Percentiles rank a stretch among this genome's conserved stretches.
These are phyloP conservation scores for Cryomyces antarcticus DNA, from an alignment of 495 filamentous ascomycete genomes.

Conservation along the genomic window DNA sequence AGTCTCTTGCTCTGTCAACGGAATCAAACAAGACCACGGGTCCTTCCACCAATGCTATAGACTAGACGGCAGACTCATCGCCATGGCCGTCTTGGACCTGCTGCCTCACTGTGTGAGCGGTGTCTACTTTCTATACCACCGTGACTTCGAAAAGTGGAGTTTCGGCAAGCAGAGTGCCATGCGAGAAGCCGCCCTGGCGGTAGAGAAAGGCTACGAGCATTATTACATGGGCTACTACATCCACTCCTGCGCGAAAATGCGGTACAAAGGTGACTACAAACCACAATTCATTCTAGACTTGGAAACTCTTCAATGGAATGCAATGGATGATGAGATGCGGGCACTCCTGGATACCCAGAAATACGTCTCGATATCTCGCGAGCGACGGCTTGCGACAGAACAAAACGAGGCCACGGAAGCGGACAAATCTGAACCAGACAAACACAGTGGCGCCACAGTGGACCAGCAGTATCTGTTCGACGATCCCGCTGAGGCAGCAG, in stretches of 20 bases:
- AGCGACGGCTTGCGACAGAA: constrained; percentile 13
- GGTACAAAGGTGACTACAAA: constrained; percentile 74
- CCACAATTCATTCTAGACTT: constrained; percentile 75
- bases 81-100: constrained; percentile 74
- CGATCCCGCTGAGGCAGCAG: constrained; percentile 11
- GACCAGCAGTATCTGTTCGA: constrained; percentile 12
- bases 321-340: constrained; percentile 44
- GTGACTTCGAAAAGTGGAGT: constrained; percentile 54
- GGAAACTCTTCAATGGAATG: constrained; percentile 53
- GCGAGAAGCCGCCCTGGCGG: constrained; percentile 59
- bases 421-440: constrained; percentile 1
- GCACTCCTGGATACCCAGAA: constrained; percentile 39
- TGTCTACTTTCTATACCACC: constrained; percentile 85
- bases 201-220: constrained; percentile 51
- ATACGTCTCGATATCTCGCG: constrained; percentile 47
- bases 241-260: constrained; percentile 55
- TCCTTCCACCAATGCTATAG: constrained; percentile 95
- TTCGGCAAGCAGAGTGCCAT: constrained; percentile 81
- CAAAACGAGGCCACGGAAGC: background rate
- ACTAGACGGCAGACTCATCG: constrained; percentile 71
- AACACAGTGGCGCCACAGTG: constrained; percentile 1
- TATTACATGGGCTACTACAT: constrained; percentile 71
- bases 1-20: constrained; percentile 23
- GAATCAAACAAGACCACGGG: constrained; percentile 41
- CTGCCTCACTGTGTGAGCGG: constrained; percentile 75